Base-by-base conservation (phyloP, 306 rosid genomes). In the Dalbergia cultrata region DNA sequence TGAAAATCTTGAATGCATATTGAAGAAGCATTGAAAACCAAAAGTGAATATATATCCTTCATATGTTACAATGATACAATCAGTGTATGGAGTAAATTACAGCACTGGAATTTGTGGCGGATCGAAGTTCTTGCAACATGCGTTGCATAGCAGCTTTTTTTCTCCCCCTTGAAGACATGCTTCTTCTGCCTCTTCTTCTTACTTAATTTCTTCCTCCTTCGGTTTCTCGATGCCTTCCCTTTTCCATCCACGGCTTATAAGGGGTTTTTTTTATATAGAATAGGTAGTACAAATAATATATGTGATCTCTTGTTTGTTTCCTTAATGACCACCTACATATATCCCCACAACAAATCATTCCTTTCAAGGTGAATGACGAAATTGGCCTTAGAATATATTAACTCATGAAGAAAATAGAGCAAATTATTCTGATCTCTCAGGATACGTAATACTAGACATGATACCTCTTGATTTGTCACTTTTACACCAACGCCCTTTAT, bases 121-220 rank as follows among this genome's bases (percentile, higher is more conserved):
- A 41, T 68, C 76, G 76, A 67, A 78, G 82, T 43, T 78, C 69
- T 43, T 64, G 47, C 69, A 64, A 34, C 57, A 49, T 76, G 63
- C 39, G 69, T 17, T 63, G 62, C 53, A 21, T 9, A 62, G 7
- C 45, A 44, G 21, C 69, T 49, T 34, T 63, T 66, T 49, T 76
- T 33, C 80, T 33, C 14, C 22, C 72, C 47, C 79, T 79, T 7
- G 91, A 89, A 87, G 74, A 71, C 88, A 86, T 87, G 82, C 60
- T 85, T 71, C 66, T 41, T 31, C 9, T 54, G 8, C 4, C 13
- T 7, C 60, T 54, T 54, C 21, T 54, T 54, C 60, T 54, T 16
- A 16, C 21, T 54, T 54, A 12, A 44, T 47, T 13, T n/a, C 12
- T 13, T 68, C 57, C 17, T 19, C 19, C 19, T 66, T 4, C 13